Conservation (phyloP, 2,329 filamentous ascomycete genomes). For the Pseudogymnoascus sp. region DNA sequence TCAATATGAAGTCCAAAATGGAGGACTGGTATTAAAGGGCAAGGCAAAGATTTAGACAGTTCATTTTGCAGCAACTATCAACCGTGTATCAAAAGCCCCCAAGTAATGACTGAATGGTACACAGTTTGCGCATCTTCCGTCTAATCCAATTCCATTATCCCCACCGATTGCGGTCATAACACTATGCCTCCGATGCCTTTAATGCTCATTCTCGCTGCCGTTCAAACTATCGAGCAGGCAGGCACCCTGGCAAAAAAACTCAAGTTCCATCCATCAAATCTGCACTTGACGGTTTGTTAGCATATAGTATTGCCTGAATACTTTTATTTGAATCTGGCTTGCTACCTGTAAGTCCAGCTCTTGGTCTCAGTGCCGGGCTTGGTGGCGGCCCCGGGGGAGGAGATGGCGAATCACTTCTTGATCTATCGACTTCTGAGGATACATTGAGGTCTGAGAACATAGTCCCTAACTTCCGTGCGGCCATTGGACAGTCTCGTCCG, state of each 20-base stretch:
- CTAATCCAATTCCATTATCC: not conserved
- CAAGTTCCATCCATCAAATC: not conserved
- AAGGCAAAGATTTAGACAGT: constrained; percentile 37
- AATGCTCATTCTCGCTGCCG: not conserved
- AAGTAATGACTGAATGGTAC: not conserved
- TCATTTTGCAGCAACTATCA: not conserved
- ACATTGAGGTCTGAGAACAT: not conserved
- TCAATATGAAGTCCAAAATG: constrained; percentile 61
- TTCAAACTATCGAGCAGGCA: not conserved
- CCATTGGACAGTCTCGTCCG: not conserved
- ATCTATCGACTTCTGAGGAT: constrained; percentile 21
- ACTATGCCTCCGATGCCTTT: not conserved
- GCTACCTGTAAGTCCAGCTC: constrained; percentile 14
- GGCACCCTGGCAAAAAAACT: not conserved
- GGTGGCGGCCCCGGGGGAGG: constrained; percentile 35
- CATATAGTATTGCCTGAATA: not conserved
- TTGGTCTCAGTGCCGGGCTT: constrained; percentile 24
- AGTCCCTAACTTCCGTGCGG: not conserved
- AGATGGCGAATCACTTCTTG: constrained; percentile 33
- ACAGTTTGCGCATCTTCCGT: not conserved
- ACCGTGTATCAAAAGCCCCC: not conserved
- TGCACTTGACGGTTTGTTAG: not conserved
- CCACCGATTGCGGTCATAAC: not conserved
- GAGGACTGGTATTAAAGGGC: constrained; percentile 48
- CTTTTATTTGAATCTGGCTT: constrained; percentile 7